Base-by-base conservation (phyloP, 1,284 basidiomycete genomes). In the Meira miltonrushii region DNA sequence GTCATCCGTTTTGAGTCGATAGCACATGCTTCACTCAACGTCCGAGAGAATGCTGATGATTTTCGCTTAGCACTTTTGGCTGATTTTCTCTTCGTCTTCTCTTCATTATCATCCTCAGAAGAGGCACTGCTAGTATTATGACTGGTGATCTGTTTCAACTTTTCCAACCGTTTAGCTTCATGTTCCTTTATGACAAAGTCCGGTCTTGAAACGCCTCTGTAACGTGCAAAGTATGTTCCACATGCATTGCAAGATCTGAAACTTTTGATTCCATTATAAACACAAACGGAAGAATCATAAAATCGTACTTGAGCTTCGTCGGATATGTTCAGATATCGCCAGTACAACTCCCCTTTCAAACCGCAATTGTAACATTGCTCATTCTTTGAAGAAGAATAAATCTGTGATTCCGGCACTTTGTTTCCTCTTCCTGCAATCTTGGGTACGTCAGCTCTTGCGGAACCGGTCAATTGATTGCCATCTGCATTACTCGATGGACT, bases 301-400 rank as follows among this genome's bases (percentile, higher is more conserved):
- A 23, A 43, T 21, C 21, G 2, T 37, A 43, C 13, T 2, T 56
- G 23, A 19, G 13, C 3, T 50, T 49, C 71, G 15, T 60, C 54
- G 1, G 62, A 63, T 23, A 75, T 62, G 44, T 56, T 57, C 15
- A 74, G 55, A 44, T 70, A 58, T 15, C 72, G 68, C 72, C 72
- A 75, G 4, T 65, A 68, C n/a, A 15, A 21, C 11, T 47, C 41
- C 23, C n/a, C 38, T 43, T 44, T 39, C 2, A 64, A 62, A 11
- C 72, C 72, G 52, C 72, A 75, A 44, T 75, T 75, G 68, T 75
- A 75, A 67, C 72, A 75, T 48, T 21, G n/a, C 9, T 43, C 33
- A n/a, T 28, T 21, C 28, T 28, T 23, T 13, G 33, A 39, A 39
- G 6, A 9, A 41, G 50, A 46, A 21, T 21, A 12, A 8, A 17